A percentile compares a stretch with the other conserved stretches of the same genome.
Conservation (phyloP, 768 basidiomycete species). For the Kwoniella bestiolae region DNA sequence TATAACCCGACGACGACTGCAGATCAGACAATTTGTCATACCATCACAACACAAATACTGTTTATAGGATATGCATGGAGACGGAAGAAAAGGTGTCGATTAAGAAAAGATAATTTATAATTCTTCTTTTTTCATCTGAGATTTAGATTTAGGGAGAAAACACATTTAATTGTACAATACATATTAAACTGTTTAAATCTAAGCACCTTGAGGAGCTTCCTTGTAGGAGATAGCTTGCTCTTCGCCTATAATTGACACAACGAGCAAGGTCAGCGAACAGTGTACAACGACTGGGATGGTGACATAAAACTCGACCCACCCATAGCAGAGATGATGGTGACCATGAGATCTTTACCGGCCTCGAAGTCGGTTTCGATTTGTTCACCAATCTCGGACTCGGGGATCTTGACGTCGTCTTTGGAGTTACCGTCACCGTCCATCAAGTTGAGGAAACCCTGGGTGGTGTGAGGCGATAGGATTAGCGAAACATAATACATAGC, state of each 20-base stretch:
- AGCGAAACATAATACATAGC: background rate
- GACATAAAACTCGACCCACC: slow-evolving; percentile 49
- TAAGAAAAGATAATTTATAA: background rate
- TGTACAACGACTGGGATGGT: background rate
- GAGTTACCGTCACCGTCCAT: slow-evolving; percentile 76
- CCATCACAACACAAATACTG: too few relatives aligned
- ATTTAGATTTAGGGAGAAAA: background rate
- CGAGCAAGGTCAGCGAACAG: slow-evolving; percentile 11
- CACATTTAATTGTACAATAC: background rate
- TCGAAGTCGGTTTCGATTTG: slow-evolving; percentile 75
- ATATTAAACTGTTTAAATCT: slow-evolving; percentile 1
- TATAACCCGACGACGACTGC: too few relatives aligned
- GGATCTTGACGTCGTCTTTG: slow-evolving; percentile 94
- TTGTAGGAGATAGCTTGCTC: slow-evolving; percentile 88
- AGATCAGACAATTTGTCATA: too few relatives aligned
- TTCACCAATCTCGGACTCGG: slow-evolving; percentile 79
- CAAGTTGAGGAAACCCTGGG: slow-evolving; percentile 89
- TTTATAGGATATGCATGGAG: slow-evolving; percentile 9
- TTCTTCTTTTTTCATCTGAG: background rate
- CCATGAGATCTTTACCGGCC: slow-evolving; percentile 80
- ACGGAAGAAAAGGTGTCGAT: too few relatives aligned
- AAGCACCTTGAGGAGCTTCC: slow-evolving; percentile 77
- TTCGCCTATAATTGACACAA: slow-evolving; percentile 60
- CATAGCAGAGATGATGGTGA: slow-evolving; percentile 72
- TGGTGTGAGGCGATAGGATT: slow-evolving; percentile 4